These are phyloP conservation scores for Benincasa hispida DNA, from an alignment of 306 rosid species.

Conservation along the genomic window DNA sequence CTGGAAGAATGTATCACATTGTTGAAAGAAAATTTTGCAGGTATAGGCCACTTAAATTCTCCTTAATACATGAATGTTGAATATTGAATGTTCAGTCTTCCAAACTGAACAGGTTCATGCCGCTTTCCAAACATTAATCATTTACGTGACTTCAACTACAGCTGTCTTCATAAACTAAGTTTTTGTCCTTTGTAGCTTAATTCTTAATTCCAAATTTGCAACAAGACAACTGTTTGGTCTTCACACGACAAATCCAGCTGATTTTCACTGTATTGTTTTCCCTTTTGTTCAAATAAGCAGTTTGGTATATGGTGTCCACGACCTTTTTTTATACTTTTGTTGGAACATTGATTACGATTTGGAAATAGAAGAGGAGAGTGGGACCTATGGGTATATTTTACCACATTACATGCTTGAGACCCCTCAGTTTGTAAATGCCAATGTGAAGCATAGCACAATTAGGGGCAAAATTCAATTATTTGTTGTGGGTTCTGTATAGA, in stretches of 20 bases:
- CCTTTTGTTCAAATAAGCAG: neutral
- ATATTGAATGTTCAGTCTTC: neutral
- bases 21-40: slow-evolving; percentile 92
- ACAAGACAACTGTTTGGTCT: neutral
- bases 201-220: neutral
- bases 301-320: neutral
- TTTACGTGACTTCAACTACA: neutral
- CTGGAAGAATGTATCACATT: slow-evolving; percentile 85
- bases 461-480: neutral
- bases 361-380: neutral
- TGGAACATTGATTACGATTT: neutral
- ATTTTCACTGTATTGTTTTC: neutral
- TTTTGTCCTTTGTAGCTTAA: neutral
- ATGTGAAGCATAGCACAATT: neutral
- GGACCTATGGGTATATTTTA: neutral
- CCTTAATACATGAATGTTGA: neutral
- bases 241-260: neutral
- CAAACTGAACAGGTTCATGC: neutral
- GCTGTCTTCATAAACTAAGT: neutral
- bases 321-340: neutral
- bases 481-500: neutral
- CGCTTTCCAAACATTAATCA: neutral
- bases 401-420: neutral
- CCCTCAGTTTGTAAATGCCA: neutral
- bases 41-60: slow-evolving; percentile 21